Base-by-base conservation (phyloP, 202 grass and related monocot genomes). In the Zoysia matrella region DNA sequence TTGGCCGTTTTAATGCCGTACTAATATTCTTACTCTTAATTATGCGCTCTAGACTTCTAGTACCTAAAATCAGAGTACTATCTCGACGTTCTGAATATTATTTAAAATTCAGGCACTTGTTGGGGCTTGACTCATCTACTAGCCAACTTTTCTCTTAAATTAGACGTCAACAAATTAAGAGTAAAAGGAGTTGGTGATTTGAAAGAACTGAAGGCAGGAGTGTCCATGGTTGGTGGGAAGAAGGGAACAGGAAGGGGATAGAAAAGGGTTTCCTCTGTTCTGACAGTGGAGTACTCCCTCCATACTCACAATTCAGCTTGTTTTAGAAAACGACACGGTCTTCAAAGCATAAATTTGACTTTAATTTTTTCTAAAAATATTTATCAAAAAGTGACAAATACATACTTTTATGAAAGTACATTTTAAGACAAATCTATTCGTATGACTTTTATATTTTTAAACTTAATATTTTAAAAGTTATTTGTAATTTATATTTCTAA, bases 241-340 rank as follows among this genome's bases (percentile, higher is more conserved):
- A 47, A n/a, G 72, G 66, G 65, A 89, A 52, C 73, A 87, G 4
- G 53, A 62, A 41, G 48, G 16, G 56, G 8, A 50, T 52, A 66
- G 56, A 66, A 80, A 89, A 85, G 4, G 51, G 30, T 4, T n/a
- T 45, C 44, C 10, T 16, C 12, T 67, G 77, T 77, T 85, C 39
- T 39, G 39, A 40, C 8, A 57, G 12, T 80, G 65, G 44, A 36
- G 30, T 39, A 65, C 13, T 5, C 45, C 22, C 22, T 22, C 22
- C 22, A 22, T 22, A 22, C 22, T 22, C 22, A 22, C 22, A 22
- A 22, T 22, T 22, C 22, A 22, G 22, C 22, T 22, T 22, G 22
- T 22, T 22, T 22, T 22, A 22, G 22, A 22, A 22, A 22, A 22
- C 22, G 22, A 22, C 22, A 22, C 22, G 22, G 22, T 22, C 22